These are phyloP conservation scores for Raffaelea arxii DNA, from an alignment of 2,329 filamentous ascomycete species.

Conservation along the genomic window DNA sequence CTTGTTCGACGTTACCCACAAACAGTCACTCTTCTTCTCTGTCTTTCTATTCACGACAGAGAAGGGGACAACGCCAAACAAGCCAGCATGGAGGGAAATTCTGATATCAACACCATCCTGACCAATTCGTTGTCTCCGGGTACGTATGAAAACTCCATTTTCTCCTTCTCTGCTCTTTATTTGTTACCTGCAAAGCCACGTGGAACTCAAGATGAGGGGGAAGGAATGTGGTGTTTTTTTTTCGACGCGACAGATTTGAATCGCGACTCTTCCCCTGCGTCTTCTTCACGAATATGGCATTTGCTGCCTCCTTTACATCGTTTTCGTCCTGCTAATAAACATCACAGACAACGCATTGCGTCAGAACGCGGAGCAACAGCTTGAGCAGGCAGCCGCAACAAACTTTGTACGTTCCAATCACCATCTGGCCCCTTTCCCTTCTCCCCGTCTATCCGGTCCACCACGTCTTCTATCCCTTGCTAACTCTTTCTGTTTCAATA, in stretches of 20 bases:
- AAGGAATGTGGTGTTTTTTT: no score
- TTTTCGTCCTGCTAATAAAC: no score
- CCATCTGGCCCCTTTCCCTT: constrained; percentile 6
- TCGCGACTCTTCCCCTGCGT: no score
- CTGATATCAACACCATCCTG: constrained; percentile 98
- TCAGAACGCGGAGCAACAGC: constrained; percentile 87
- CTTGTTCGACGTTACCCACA: constrained; percentile 5
- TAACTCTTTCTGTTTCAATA: constrained; percentile 7
- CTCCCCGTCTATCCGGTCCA: background rate
- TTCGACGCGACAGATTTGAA: no score
- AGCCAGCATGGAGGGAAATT: constrained; percentile 54
- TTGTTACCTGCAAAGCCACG: constrained; percentile 2
- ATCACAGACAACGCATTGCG: constrained; percentile 83
- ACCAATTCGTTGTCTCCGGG: constrained; percentile 92
- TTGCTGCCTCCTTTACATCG: no score
- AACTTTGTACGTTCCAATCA: constrained; percentile 72
- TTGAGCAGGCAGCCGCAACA: constrained; percentile 81
- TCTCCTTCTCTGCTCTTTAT: constrained; percentile 7
- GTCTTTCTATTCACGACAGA: constrained; percentile 2
- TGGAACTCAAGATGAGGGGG: no score
- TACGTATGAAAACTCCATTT: no score
- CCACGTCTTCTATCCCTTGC: background rate
- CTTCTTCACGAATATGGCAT: no score
- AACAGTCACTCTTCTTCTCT: constrained; percentile 4
- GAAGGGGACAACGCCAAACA: constrained; percentile 4